Evolutionary conservation across 192 early-diverging fungal species (phyloP), one percentile per base, ranked within the genome.

Genomic region (Coemansia sp.): DNA sequence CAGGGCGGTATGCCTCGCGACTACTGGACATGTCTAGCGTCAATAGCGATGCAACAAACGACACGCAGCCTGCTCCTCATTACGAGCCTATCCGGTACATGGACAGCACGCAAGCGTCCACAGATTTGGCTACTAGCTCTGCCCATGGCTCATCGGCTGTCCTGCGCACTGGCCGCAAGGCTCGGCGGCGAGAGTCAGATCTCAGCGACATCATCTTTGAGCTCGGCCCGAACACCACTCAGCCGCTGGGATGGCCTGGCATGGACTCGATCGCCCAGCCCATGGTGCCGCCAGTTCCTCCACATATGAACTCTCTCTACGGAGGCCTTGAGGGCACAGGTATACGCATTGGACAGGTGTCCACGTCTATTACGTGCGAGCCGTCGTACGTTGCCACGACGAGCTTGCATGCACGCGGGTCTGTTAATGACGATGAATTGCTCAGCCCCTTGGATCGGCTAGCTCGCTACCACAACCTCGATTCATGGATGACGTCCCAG

Each of bases 361-460:
- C 66, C 58, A 2, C 57, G 18, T 14, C 43, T 18, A 45, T 45
- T 20, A 45, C 43, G 43, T 45, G 43, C n/a, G 43, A 45, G 18
- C 43, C 43, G 2, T 18, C 43, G 2, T 45, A 45, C n/a, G 18
- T 45, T 20, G n/a, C n/a, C 43, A n/a, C 43, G 9, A 8, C 43
- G 8, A 45, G 43, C 18, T 45, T 18, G 41, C 36, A 56, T 55
- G 34, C 52, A 4, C 50, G 10, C 18, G 33, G 61, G 0, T 31
- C 13, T 39, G 34, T 6, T 10, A n/a, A 20, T 50, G 59, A 68
- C 21, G 33, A 64, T 25, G 48, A 13, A 2, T 59, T 74, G 16
- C 66, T 74, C 9, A 74, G 72, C 21, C 72, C 72, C 12, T 58
- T 74, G 34, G 72, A 68, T 31, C 65, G 72, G 11, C 61, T 74